These are phyloP conservation scores for Trypanosoma conorhini DNA, from an alignment of 208 protist genomes.

Conservation along the genomic window DNA sequence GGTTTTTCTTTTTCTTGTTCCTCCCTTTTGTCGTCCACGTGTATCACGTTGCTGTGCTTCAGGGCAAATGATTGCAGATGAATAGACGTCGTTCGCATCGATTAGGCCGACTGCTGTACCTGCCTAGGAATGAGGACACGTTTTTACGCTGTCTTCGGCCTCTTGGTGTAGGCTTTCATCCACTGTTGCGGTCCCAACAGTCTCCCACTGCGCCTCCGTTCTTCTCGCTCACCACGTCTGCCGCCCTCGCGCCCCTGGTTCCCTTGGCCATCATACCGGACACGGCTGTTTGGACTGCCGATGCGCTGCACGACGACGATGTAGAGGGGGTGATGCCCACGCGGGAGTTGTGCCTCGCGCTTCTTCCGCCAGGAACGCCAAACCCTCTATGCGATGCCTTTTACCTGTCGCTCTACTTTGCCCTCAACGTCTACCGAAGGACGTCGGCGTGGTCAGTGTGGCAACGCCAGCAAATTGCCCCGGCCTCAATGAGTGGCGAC, in stretches of 20 bases:
- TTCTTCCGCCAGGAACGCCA: background rate
- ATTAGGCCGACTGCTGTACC: background rate
- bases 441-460: constrained; percentile 12
- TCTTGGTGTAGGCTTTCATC: constrained; percentile 18
- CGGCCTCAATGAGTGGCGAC: background rate
- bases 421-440: constrained; percentile 12
- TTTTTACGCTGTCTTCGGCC: constrained; percentile 14
- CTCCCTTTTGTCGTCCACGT: background rate
- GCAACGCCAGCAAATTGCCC: constrained; percentile 10
- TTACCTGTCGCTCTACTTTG: constrained; percentile 21
- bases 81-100: background rate
- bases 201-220: background rate
- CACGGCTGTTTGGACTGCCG: constrained; percentile 22
- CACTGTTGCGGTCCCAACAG: constrained; percentile 2
- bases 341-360: constrained; percentile 9
- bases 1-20: background rate
- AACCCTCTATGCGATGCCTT: constrained; percentile 9
- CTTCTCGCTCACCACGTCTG: background rate
- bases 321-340: constrained; percentile 25
- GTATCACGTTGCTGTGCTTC: background rate
- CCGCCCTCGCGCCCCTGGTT: background rate
- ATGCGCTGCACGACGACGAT: constrained; percentile 18
- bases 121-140: background rate
- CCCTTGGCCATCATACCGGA: constrained; percentile 15
- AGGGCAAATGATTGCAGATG: background rate